phyloP scores from a whole-genome alignment of 2,329 filamentous ascomycete genomes.

The Stemphylium vesicarium region DNA sequence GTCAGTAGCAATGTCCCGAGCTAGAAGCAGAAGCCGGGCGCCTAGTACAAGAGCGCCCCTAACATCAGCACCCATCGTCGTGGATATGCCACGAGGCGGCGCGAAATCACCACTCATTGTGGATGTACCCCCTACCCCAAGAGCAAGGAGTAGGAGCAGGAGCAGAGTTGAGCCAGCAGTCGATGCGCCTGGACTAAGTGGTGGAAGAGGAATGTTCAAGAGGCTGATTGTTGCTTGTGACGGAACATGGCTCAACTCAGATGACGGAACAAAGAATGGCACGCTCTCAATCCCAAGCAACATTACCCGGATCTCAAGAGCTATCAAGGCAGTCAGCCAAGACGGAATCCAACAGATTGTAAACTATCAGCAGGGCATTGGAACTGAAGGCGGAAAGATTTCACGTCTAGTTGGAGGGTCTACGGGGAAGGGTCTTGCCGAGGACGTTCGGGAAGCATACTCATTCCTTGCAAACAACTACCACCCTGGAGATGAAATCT shows the following conservation, averaged over 20 bases:
- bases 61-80: slow-evolving; percentile 32
- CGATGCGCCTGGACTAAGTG: slow-evolving; percentile 42
- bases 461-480: slow-evolving; percentile 62
- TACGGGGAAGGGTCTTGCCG: slow-evolving; percentile 54
- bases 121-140: slow-evolving; percentile 30
- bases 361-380: slow-evolving; percentile 59
- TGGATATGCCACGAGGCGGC: slow-evolving; percentile 30
- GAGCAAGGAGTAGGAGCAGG: slow-evolving; percentile 35
- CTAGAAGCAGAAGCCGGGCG: slow-evolving; percentile 39
- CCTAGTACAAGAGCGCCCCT: slow-evolving; percentile 34
- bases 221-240: slow-evolving; percentile 51
- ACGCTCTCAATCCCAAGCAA: slow-evolving; percentile 56
- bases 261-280: slow-evolving; percentile 54
- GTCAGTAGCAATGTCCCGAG: slow-evolving; percentile 37
- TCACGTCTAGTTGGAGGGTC: slow-evolving; percentile 51
- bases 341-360: slow-evolving; percentile 59
- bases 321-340: slow-evolving; percentile 55
- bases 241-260: slow-evolving; percentile 58
- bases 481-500: slow-evolving; percentile 57
- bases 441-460: slow-evolving; percentile 58
- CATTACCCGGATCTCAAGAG: slow-evolving; percentile 57
- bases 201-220: slow-evolving; percentile 49
- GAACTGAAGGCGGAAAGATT: slow-evolving; percentile 52
- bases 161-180: slow-evolving; percentile 30
- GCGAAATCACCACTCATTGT: slow-evolving; percentile 39